Evolutionary conservation across 257 asterid genomes (phyloP), one percentile per base, ranked within the genome.

Genomic region (Nemophila menziesii): DNA sequence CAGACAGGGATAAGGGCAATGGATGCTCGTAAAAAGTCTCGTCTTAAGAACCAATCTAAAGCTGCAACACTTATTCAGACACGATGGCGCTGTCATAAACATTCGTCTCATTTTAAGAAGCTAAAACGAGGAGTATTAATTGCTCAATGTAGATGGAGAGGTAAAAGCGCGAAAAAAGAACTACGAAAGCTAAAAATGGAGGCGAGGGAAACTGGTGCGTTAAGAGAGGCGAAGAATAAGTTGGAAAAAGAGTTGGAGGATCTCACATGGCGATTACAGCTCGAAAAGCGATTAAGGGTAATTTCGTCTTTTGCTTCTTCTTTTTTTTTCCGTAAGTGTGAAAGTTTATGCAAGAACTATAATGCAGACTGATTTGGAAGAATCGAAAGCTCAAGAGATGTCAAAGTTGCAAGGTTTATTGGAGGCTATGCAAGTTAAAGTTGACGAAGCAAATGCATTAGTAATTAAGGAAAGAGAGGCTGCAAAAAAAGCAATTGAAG

Each of bases 181-280:
- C 48, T 90, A 51, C 79, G 89, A 63, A 85, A 76, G 77, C 96
- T 90, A 44, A 90, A 85, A 81, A 67, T 65, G 93, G 95, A 93
- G 70, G 95, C 98, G 33, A 80, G 94, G 65, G 98, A 89, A 45
- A 89, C 98, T 16, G 98, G 98, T 64, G 95, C 93, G 22, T 86
- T 89, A 61, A 84, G 79, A 78, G 95, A 89, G 77, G 98, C 98
- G 46, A 89, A 89, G 73, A 95, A 89, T 67, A 89, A 89, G 82
- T 93, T 89, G 54, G 95, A 89, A 52, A 89, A 84, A 62, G 93
- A 84, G 61, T 65, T 84, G 46, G 98, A 89, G 79, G 98, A 89
- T 45, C 90, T 84, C 47, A 84, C 93, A 5, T 84, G 93, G 95
- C 92, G 95, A 47, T 66, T 89, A 70, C 95, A 89, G 58, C 90